Evolutionary conservation across 352 stramenopile genomes (phyloP), one percentile per base, ranked within the genome.

Genomic region (Aphanomyces invadans): DNA sequence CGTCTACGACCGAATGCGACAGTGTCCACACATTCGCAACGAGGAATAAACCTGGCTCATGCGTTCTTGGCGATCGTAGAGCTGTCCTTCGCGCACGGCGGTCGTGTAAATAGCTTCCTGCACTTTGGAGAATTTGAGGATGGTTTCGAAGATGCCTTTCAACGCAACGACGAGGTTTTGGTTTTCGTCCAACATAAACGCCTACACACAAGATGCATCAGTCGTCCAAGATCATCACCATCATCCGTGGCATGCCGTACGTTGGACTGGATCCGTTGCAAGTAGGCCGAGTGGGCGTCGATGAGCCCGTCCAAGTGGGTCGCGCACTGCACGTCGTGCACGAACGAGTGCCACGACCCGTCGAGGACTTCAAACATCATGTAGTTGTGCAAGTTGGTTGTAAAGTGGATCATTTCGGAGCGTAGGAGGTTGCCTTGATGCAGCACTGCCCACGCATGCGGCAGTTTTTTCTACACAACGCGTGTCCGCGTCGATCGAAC

Each of bases 291-390:
- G 65, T 99, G 97, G 39, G 93, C 97, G 68, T 86, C 76, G 65
- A 99, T 98, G 23, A 99, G 75, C 65, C 95, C 88, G 70, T 99
- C 96, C 60, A 99, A 75, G 62, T 97, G 92, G 23, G 83, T 87
- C 15, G 96, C 90, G 32, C 82, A 80, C 12, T 96, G 85, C 17
- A 99, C 73, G 60, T 91, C 86, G 42, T 87, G 79, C 31, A 96
- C 80, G 2, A 99, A 76, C 49, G 83, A 82, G 62, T 97, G 81
- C 97, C 96, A 99, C 36, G 92, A 95, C 1, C 84, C 96, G 64
- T 97, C 89, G 7, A 97, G 72, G 53, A 97, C 96, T 84, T 99
- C 96, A 76, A 99, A 99, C 95, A 99, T 98, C 71, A 99, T 91
- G 73, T 99, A 99, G 70, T 95, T 98, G 71, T 97, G 92, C 25